Percentiles rank a stretch among this genome's conserved stretches.
Evolutionary conservation across 495 filamentous ascomycete genomes (phyloP).

Genomic region (Cercophora newfieldiana): DNA sequence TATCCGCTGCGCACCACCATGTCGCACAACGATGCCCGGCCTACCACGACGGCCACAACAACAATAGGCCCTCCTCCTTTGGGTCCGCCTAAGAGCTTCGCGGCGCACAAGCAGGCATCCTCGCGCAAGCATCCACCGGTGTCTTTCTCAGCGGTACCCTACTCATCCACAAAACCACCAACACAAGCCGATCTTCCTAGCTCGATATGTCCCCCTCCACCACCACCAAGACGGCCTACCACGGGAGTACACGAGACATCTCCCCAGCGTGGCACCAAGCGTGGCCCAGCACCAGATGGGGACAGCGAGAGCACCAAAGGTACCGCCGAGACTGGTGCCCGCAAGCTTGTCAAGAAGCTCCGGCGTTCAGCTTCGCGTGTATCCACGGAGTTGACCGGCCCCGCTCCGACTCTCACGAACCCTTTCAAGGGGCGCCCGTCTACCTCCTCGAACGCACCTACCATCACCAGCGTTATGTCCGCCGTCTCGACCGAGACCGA

Average conservation of each 20-base stretch:
- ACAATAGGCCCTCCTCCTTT: background rate
- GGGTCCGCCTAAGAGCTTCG: background rate
- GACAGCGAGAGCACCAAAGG: slow-evolving; percentile 4
- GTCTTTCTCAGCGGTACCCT: slow-evolving; percentile 14
- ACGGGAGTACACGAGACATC: background rate
- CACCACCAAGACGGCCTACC: slow-evolving; percentile 1
- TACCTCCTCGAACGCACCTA: slow-evolving; percentile 10
- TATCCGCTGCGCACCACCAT: slow-evolving; percentile 31
- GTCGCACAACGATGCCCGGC: slow-evolving; percentile 17
- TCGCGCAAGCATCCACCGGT: background rate
- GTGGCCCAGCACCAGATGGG: slow-evolving; percentile 20
- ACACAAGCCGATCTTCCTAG: slow-evolving; percentile 4
- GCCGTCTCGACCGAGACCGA: background rate
- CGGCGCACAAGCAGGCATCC: background rate
- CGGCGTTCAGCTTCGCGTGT: slow-evolving; percentile 29
- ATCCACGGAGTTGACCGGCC: slow-evolving; percentile 16
- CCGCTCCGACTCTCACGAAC: background rate
- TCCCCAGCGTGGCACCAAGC: slow-evolving; percentile 31
- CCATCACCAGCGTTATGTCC: background rate
- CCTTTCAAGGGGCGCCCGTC: slow-evolving; percentile 18
- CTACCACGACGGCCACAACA: background rate
- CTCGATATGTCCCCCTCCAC: slow-evolving; percentile 11
- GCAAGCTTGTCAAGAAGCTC: slow-evolving; percentile 42
- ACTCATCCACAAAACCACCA: background rate
- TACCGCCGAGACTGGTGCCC: slow-evolving; percentile 24